Evolutionary conservation across 2,329 filamentous ascomycete genomes (phyloP).

Genomic region (Pleomassaria siparia): DNA sequence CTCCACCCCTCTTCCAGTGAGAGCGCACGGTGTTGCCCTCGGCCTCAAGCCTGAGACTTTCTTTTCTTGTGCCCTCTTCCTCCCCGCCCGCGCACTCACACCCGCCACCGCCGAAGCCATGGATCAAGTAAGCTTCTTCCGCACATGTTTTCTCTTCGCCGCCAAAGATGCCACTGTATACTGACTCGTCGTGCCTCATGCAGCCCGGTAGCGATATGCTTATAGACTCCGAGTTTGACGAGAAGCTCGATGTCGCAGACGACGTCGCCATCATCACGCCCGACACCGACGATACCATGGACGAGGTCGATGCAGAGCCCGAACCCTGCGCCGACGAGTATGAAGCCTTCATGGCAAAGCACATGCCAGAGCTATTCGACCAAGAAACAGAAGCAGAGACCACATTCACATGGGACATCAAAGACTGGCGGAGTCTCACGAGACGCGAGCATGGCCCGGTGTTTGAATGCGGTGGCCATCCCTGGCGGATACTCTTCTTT

Average conservation of each 20-base stretch:
- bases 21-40: slow-evolving; percentile 3
- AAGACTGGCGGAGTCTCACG: slow-evolving; percentile 73
- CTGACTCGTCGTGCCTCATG: slow-evolving; percentile 14
- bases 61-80: not conserved
- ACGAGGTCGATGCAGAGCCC: slow-evolving; percentile 55
- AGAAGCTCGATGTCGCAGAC: slow-evolving; percentile 62
- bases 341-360: slow-evolving; percentile 81
- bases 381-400: slow-evolving; percentile 77
- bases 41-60: slow-evolving; percentile 1
- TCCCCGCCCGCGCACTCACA: not conserved
- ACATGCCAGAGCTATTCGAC: slow-evolving; percentile 76
- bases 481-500: slow-evolving; percentile 96
- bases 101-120: slow-evolving; percentile 21
- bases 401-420: slow-evolving; percentile 82
- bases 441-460: slow-evolving; percentile 85
- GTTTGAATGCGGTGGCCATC: slow-evolving; percentile 83
- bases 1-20: no score
- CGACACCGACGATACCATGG: slow-evolving; percentile 60
- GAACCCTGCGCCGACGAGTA: slow-evolving; percentile 61
- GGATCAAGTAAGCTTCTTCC: slow-evolving; percentile 31
- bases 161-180: slow-evolving; percentile 6
- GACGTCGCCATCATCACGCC: slow-evolving; percentile 64
- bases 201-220: slow-evolving; percentile 65
- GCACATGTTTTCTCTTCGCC: slow-evolving; percentile 7
- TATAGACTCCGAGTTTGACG: slow-evolving; percentile 63